These are phyloP conservation scores for Brassica hybrid DNA, from an alignment of 441 rosid genomes.

Conservation along the genomic window DNA sequence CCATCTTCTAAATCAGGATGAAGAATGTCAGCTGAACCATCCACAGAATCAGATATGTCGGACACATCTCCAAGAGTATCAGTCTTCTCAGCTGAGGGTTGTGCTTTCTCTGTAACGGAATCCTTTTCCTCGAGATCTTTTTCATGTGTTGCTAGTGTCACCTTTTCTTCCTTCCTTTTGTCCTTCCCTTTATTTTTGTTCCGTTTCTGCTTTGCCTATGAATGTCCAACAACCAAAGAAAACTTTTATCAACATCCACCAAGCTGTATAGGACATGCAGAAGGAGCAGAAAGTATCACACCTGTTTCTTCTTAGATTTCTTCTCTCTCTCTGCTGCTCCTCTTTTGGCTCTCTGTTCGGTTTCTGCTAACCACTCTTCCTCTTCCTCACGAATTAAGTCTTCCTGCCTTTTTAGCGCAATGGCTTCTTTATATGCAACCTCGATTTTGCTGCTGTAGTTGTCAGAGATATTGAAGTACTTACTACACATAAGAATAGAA, in stretches of 20 bases:
- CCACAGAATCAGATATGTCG: constrained; percentile 76
- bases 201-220: constrained; percentile 81
- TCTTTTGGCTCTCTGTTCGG: constrained; percentile 84
- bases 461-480: constrained; percentile 8
- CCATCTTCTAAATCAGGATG: constrained; percentile 82
- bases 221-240: constrained; percentile 8
- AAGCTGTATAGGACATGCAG: constrained; percentile 6
- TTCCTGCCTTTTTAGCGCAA: constrained; percentile 90
- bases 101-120: constrained; percentile 46
- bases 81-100: constrained; percentile 56
- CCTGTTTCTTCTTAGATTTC: constrained; percentile 92
- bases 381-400: constrained; percentile 98
- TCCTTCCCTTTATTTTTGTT: constrained; percentile 81
- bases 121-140: constrained; percentile 34
- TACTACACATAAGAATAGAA: constrained; percentile 3
- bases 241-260: constrained; percentile 4
- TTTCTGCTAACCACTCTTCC: constrained; percentile 83
- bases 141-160: neutral
- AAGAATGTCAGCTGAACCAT: constrained; percentile 61
- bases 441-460: constrained; percentile 79
- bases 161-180: constrained; percentile 72
- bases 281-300: too few relatives aligned
- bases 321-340: constrained; percentile 73
- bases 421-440: constrained; percentile 91
- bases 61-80: constrained; percentile 68